These are phyloP conservation scores for Boletus rubropictus DNA, from an alignment of 768 basidiomycete genomes.

Conservation along the genomic window DNA sequence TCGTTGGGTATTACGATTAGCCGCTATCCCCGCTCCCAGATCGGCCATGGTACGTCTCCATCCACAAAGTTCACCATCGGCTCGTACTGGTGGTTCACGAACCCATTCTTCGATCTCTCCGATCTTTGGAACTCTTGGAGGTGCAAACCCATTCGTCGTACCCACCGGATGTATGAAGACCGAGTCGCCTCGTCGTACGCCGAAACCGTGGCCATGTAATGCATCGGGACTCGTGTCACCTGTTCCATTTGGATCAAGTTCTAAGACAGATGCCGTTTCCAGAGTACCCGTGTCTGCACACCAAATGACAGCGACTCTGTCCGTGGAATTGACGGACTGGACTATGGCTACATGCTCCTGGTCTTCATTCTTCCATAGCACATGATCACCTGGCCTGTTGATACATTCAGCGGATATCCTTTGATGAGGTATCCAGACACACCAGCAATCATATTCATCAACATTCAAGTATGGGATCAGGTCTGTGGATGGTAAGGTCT, in stretches of 20 bases:
- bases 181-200: conserved; percentile 77
- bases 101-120: conserved; percentile 84
- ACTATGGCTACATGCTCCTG: conserved; percentile 63
- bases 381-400: conserved; percentile 84
- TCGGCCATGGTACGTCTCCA: conserved; percentile 71
- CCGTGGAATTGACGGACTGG: conserved; percentile 66
- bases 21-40: conserved; percentile 55
- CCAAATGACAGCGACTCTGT: conserved; percentile 64
- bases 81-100: conserved; percentile 47
- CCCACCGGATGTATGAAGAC: conserved; percentile 73
- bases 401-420: conserved; percentile 6
- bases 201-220: conserved; percentile 55
- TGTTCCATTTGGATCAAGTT: conserved; percentile 81
- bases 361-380: conserved; percentile 77
- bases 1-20: conserved; percentile 36
- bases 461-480: conserved; percentile 80
- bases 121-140: conserved; percentile 73
- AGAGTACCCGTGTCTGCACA: conserved; percentile 47
- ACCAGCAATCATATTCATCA: conserved; percentile 93
- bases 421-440: conserved; percentile 21
- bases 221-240: conserved; percentile 43
- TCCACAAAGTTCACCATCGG: conserved; percentile 50
- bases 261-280: conserved; percentile 75
- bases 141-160: conserved; percentile 63
- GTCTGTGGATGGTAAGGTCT: conserved; percentile 54